Percentiles rank a stretch among this genome's conserved stretches.
Conservation (phyloP, 441 rosid species). For the Flueggea neowawraea region DNA sequence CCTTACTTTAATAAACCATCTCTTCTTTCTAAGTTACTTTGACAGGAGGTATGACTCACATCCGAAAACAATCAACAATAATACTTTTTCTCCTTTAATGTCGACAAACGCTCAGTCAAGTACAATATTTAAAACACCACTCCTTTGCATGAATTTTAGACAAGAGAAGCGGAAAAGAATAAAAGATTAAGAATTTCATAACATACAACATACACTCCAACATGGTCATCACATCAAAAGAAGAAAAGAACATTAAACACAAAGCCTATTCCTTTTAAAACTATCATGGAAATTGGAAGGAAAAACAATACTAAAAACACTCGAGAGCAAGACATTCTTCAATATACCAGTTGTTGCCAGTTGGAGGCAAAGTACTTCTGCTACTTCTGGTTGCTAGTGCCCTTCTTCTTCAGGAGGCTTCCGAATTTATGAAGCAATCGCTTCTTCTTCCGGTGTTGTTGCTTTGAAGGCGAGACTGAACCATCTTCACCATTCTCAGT, state of each 20-base stretch:
- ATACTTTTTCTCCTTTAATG: too few relatives aligned
- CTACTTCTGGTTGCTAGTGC: conserved; percentile 59
- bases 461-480: conserved; percentile 51
- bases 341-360: conserved; percentile 15
- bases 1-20: too few relatives aligned
- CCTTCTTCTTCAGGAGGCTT: conserved; percentile 80
- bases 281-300: conserved; percentile 34
- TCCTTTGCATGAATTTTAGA: conserved; percentile 13
- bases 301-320: conserved; percentile 34
- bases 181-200: conserved; percentile 26
- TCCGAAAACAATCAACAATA: too few relatives aligned
- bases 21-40: too few relatives aligned
- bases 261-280: conserved; percentile 33
- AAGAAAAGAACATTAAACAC: conserved; percentile 24
- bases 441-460: conserved; percentile 74
- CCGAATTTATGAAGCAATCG: conserved; percentile 84
- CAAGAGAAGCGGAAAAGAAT: conserved; percentile 11
- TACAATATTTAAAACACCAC: too few relatives aligned
- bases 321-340: conserved; percentile 27
- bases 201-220: conserved; percentile 34
- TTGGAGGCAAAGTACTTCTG: conserved; percentile 6
- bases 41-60: too few relatives aligned
- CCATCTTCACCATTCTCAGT: conserved; percentile 44
- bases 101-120: too few relatives aligned
- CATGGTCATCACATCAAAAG: conserved; percentile 24